phyloP scores from a whole-genome alignment of 2,329 filamentous ascomycete species.

The Clathrospora elynae region DNA sequence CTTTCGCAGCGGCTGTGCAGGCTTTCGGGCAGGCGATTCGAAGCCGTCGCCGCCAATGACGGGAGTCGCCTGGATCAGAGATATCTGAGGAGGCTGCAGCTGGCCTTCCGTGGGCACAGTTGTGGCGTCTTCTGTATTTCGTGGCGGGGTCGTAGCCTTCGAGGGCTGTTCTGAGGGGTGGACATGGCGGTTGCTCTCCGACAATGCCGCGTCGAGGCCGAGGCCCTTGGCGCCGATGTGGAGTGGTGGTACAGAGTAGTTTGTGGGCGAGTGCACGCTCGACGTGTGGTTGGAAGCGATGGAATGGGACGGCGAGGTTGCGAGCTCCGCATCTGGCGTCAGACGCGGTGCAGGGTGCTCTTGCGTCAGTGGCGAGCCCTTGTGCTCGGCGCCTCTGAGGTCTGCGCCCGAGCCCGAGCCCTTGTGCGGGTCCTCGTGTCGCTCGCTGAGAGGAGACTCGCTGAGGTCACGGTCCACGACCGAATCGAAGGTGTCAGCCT shows the following conservation, averaged over 20 bases:
- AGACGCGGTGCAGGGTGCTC: slow-evolving; percentile 26
- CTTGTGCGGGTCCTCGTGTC: slow-evolving; percentile 35
- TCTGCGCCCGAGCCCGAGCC: too few relatives aligned
- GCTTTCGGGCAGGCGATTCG: slow-evolving; percentile 41
- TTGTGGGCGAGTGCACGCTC: slow-evolving; percentile 39
- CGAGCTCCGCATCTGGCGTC: slow-evolving; percentile 39
- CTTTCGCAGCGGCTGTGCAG: slow-evolving; percentile 66
- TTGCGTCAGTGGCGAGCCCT: slow-evolving; percentile 23
- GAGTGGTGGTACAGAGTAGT: slow-evolving; percentile 43
- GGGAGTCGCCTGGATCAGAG: slow-evolving; percentile 49
- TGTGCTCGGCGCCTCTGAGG: slow-evolving; percentile 29
- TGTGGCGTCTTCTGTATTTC: slow-evolving; percentile 11
- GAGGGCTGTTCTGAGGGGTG: slow-evolving; percentile 18
- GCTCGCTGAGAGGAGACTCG: slow-evolving; percentile 46
- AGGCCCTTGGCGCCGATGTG: slow-evolving; percentile 28
- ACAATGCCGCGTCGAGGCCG: slow-evolving; percentile 30
- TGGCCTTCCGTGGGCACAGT: slow-evolving; percentile 18
- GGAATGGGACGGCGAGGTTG: slow-evolving; percentile 40
- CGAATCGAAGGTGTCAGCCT: slow-evolving; percentile 43
- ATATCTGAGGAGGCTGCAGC: slow-evolving; percentile 43
- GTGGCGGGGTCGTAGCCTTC: slow-evolving; percentile 21
- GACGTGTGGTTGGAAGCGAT: slow-evolving; percentile 35
- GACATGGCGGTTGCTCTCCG: slow-evolving; percentile 18
- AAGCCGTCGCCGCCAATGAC: slow-evolving; percentile 45
- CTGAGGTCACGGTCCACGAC: slow-evolving; percentile 45